A percentile compares a stretch with the other conserved stretches of the same genome.
phyloP scores from a whole-genome alignment of 257 asterid species.

The Solanum etuberosum region DNA sequence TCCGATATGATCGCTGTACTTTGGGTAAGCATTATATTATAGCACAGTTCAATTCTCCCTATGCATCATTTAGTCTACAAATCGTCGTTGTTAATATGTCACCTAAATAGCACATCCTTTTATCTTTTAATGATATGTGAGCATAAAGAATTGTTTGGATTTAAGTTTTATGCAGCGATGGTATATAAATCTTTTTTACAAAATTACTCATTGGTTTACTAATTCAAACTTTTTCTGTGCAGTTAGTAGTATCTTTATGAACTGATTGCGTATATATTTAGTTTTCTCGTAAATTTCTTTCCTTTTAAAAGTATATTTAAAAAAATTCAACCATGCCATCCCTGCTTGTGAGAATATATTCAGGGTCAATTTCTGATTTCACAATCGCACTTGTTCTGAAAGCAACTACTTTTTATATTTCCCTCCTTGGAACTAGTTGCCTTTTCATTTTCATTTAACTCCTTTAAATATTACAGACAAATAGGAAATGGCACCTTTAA shows the following conservation, averaged over 20 bases:
- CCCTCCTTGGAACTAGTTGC: not conserved
- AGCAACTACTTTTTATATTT: not conserved
- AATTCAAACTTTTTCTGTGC: not conserved
- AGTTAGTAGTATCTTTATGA: not conserved
- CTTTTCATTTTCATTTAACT: not conserved
- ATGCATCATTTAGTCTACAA: not conserved
- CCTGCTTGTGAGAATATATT: not conserved
- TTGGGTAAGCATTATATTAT: slow-evolving; percentile 44
- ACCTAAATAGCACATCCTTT: no score
- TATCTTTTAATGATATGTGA: not conserved
- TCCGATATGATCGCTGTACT: slow-evolving; percentile 80
- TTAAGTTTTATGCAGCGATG: not conserved
- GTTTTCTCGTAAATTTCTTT: not conserved
- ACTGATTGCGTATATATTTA: not conserved
- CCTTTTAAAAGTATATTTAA: no score
- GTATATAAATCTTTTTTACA: not conserved
- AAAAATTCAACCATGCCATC: not conserved
- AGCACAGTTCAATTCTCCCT: not conserved
- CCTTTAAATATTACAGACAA: not conserved
- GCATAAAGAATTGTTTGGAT: not conserved
- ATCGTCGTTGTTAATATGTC: no score
- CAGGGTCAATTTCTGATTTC: not conserved
- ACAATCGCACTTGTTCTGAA: not conserved
- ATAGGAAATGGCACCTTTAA: not conserved
- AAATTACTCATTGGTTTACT: not conserved